Conservation (phyloP, 2,329 filamentous ascomycete genomes). For the Coniochaeta pulveracea region DNA sequence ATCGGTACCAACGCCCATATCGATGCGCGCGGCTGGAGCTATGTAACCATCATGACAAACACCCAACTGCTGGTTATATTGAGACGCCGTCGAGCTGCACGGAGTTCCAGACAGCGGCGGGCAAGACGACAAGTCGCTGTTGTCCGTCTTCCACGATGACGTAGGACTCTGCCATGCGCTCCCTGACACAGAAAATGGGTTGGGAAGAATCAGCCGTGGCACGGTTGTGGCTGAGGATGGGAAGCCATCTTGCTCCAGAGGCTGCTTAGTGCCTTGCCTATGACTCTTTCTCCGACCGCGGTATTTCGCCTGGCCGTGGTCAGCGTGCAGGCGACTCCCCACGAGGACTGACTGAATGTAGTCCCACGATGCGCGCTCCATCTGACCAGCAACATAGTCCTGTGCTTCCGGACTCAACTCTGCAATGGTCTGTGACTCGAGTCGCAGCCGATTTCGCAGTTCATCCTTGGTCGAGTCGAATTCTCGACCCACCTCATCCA, state of each 20-base stretch:
- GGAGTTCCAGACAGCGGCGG: too few relatives aligned
- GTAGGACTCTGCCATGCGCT: not conserved
- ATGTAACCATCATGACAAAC: too few relatives aligned
- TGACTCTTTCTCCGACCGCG: not conserved
- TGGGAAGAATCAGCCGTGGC: not conserved
- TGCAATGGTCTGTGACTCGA: slow-evolving; percentile 1
- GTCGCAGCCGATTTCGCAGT: not conserved
- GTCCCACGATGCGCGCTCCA: not conserved
- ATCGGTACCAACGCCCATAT: too few relatives aligned
- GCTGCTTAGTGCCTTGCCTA: not conserved
- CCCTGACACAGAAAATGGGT: not conserved
- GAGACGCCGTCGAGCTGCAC: too few relatives aligned
- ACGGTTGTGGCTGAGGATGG: not conserved
- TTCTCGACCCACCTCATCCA: not conserved
- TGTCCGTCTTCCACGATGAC: slow-evolving; percentile 1
- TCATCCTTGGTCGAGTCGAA: not conserved
- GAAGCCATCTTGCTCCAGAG: not conserved
- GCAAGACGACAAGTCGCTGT: slow-evolving; percentile 1
- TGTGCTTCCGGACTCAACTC: slow-evolving; percentile 3
- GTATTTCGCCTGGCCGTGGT: not conserved
- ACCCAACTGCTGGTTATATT: too few relatives aligned
- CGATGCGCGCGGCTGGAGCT: too few relatives aligned
- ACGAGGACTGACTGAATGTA: not conserved
- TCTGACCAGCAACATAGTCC: not conserved
- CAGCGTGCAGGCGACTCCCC: not conserved